phyloP scores from a whole-genome alignment of 805 yeast species.

The Wickerhamia fluorescens region DNA sequence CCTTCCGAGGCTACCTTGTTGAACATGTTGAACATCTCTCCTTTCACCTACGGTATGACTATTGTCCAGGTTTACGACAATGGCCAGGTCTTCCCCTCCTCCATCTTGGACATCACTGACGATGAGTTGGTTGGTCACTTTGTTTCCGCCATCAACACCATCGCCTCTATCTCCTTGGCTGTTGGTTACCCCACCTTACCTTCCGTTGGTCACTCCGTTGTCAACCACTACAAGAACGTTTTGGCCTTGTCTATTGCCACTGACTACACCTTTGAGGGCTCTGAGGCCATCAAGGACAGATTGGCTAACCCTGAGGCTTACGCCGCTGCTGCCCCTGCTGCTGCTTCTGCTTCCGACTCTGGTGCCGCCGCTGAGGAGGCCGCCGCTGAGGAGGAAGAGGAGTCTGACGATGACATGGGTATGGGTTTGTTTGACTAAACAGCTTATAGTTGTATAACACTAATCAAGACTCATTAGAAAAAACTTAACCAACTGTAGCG shows the following conservation, averaged over 20 bases:
- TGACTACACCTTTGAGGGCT: slow-evolving; percentile 98
- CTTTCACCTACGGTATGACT: slow-evolving; percentile 98
- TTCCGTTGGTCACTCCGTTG: slow-evolving; percentile 96
- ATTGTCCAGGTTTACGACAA: slow-evolving; percentile 96
- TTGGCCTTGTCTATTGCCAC: slow-evolving; percentile 97
- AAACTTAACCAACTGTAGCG: no score
- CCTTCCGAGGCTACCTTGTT: slow-evolving; percentile 98
- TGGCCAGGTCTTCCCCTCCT: slow-evolving; percentile 96
- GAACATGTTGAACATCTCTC: slow-evolving; percentile 99
- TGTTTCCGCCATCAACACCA: slow-evolving; percentile 83
- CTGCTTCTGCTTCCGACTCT: slow-evolving; percentile 65
- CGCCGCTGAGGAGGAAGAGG: slow-evolving; percentile 66
- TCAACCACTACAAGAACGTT: slow-evolving; percentile 99
- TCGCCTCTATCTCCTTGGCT: slow-evolving; percentile 96
- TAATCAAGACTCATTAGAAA: no score
- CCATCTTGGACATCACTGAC: slow-evolving; percentile 97
- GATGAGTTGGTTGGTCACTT: slow-evolving; percentile 92
- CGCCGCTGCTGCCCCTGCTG: slow-evolving; percentile 99
- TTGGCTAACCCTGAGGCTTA: slow-evolving; percentile 99
- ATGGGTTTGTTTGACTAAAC: slow-evolving; percentile 97
- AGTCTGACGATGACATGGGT: slow-evolving; percentile 87
- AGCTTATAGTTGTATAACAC: slow-evolving; percentile 3
- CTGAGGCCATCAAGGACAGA: slow-evolving; percentile 98
- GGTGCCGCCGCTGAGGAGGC: slow-evolving; percentile 62
- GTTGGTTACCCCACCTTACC: slow-evolving; percentile 99